Base-by-base conservation (phyloP, 129 eudicot genomes). In the Flaveria brownii region DNA sequence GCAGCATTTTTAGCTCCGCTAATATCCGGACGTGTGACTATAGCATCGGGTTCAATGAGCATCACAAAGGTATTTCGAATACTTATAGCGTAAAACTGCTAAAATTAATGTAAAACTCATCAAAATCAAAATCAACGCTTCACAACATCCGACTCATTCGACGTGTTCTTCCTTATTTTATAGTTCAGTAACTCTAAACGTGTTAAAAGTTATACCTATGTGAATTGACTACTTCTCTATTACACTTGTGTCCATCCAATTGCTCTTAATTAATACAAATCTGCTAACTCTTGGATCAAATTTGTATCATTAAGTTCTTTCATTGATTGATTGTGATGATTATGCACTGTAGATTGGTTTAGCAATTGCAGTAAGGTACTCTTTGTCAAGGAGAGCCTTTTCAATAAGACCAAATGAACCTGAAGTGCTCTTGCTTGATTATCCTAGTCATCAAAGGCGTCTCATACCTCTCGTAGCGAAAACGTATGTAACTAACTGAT, bases 1-100 rank as follows among this genome's bases (percentile, higher is more conserved):
- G 98, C 92, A 25, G 96, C 98, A 51, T 93, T 90, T 80, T 55
- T 93, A 89, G 96, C 98, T 22, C 98, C 98, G 12, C 75, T 93
- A 84, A 88, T 96, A 16, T 93, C 95, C 9, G 98, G 98, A 18
- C 98, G 98, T 72, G 95, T 93, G 60, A 85, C 88, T 55, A 84
- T 90, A 81, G 98, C 95, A 46, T 78, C 76, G 14, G 85, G 88
- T 73, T 81, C 98, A 3, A 64, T 87, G 73, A 90, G 88, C 88
- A 59, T 84, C 12, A 71, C 98, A 73, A 93, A 93, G 95, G 98
- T 88, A 85, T 15, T 18, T 15, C 3, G 41, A 13, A 15, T 71
- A 14, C 49, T 36, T 2, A 5, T 36, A 36, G 7, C 16, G 33
- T 64, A 7, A 60, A 60, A 60, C 67, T 39, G 2, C n/a, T 25